Evolutionary conservation across 371 early-diverging fungal species (phyloP).

Genomic region (Rhizopus sp.): DNA sequence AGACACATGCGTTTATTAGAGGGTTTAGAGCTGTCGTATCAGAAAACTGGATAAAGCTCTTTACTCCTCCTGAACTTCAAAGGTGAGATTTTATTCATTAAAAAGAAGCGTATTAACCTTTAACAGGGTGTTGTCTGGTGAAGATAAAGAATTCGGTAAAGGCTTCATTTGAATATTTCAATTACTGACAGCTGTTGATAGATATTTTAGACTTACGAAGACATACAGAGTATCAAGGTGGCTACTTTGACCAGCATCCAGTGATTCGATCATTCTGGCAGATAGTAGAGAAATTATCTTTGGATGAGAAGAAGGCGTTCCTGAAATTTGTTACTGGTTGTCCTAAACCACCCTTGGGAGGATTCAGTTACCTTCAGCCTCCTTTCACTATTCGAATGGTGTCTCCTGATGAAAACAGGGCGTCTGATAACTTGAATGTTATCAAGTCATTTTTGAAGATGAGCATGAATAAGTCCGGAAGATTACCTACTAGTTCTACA

Average conservation of each 20-base stretch:
- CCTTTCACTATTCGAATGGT: constrained; percentile 72
- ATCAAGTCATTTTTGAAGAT: constrained; percentile 55
- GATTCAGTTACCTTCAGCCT: constrained; percentile 79
- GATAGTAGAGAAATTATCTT: constrained; percentile 64
- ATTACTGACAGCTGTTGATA: constrained; percentile 18
- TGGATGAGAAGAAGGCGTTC: constrained; percentile 70
- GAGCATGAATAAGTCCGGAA: constrained; percentile 38
- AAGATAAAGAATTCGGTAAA: constrained; percentile 65
- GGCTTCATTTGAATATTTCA: not conserved
- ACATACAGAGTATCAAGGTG: constrained; percentile 84
- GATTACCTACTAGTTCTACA: constrained; percentile 58
- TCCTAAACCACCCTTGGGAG: constrained; percentile 84
- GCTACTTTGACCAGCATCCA: constrained; percentile 75
- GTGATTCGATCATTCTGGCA: constrained; percentile 83
- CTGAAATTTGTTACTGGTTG: constrained; percentile 90
- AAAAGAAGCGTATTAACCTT: not conserved
- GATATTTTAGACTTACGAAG: constrained; percentile 77
- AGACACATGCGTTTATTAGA: constrained; percentile 77
- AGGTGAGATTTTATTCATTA: constrained; percentile 40
- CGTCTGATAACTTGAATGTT: constrained; percentile 20
- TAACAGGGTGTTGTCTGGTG: constrained; percentile 76
- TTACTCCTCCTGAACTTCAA: constrained; percentile 84
- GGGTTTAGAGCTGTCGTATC: constrained; percentile 74
- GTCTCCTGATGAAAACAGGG: constrained; percentile 22
- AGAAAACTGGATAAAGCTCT: constrained; percentile 65